Evolutionary conservation across 306 rosid species (phyloP), one percentile per base, ranked within the genome.

Genomic region (Medicago lupulina): DNA sequence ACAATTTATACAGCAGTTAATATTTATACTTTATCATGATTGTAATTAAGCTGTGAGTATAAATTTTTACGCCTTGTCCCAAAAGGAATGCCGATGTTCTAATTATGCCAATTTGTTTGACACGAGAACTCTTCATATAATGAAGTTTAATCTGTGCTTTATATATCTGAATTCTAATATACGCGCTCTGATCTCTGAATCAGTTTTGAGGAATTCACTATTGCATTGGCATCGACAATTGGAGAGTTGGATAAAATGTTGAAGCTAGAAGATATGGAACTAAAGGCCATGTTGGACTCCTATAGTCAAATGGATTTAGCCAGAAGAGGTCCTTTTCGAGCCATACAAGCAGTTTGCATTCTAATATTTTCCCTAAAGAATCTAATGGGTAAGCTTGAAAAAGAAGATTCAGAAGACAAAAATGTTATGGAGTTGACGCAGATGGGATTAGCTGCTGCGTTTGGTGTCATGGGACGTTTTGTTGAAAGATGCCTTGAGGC

Each of bases 271-370:
- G 99, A 90, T 74, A 51, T 41, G 16, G 81, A 82, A 76, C 83
- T 96, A 41, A 89, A 62, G 51, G 74, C 43, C 71, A 46, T 68
- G 65, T 79, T 96, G 82, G 96, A 96, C 74, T 90, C 98, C 40
- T 96, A 96, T 65, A 79, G 68, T 61, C 85, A 62, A 71, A 86
- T 92, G 86, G 89, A 83, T 80, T 86, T 92, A 62, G 86, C 86
- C 57, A 85, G 88, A 88, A 83, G 84, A 75, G 97, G 98, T 51
- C 99, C 99, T 64, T 89, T 89, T 49, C 91, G 96, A 77, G 92
- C 89, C 11, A 67, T 90, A 57, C 99, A 96, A 85, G 83, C 76
- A 36, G 89, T 85, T 81, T 86, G 96, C 9, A 63, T 89, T 28
- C 64, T 96, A 83, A 84, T 96, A 63, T 96, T 90, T 75, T 78